Evolutionary conservation across 495 filamentous ascomycete genomes (phyloP).

Genomic region (Xylaria sp.): DNA sequence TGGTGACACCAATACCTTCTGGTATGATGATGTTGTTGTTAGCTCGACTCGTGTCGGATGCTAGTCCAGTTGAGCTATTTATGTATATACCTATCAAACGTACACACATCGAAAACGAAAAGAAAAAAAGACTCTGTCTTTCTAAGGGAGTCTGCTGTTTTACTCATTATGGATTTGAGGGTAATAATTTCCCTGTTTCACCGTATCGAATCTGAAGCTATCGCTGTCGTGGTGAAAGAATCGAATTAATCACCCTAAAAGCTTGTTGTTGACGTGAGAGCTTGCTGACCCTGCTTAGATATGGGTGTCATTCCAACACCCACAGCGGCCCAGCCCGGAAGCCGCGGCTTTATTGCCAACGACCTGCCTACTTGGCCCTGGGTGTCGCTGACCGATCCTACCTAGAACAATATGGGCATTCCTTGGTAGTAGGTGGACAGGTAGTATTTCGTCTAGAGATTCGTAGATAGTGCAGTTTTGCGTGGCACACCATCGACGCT

Average conservation of each 20-base stretch:
- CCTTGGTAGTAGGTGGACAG: neutral
- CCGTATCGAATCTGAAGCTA: neutral
- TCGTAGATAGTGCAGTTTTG: neutral
- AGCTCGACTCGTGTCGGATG: conserved; percentile 57
- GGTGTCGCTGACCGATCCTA: neutral
- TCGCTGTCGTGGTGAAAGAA: neutral
- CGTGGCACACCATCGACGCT: neutral
- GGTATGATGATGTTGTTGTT: conserved; percentile 62
- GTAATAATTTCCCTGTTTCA: neutral
- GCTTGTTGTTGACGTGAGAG: neutral
- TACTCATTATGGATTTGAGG: neutral
- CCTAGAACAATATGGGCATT: neutral
- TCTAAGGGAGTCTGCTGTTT: neutral
- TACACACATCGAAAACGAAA: no score
- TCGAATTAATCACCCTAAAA: neutral
- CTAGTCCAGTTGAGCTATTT: conserved; percentile 10
- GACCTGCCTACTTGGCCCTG: neutral
- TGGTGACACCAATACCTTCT: conserved; percentile 64
- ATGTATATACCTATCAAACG: conserved; percentile 3
- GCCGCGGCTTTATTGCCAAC: neutral
- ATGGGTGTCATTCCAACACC: neutral
- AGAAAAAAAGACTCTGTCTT: neutral
- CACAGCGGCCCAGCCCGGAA: neutral
- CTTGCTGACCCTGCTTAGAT: neutral
- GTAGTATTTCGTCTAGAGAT: neutral